A percentile compares a stretch with the other conserved stretches of the same genome.
Evolutionary conservation across 371 early-diverging fungal genomes (phyloP).

Genomic region (Rhizopus arrhizus): DNA sequence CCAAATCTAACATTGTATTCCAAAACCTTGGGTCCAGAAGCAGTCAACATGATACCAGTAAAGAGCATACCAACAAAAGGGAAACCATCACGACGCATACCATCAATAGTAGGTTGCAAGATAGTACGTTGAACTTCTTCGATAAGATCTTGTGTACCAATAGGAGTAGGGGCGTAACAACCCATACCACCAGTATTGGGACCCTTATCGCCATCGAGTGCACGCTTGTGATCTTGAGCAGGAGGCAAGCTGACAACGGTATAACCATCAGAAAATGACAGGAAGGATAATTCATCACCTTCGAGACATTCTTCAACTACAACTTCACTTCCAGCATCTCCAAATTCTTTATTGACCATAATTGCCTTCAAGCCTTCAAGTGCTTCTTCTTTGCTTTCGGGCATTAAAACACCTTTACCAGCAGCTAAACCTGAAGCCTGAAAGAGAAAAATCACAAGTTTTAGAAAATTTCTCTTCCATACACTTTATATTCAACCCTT

Average conservation of each 20-base stretch:
- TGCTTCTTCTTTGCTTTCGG: conserved; percentile 85
- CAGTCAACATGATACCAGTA: conserved; percentile 95
- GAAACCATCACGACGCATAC: conserved; percentile 92
- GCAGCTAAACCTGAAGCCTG: conserved; percentile 96
- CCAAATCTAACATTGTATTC: conserved; percentile 98
- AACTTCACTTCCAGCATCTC: conserved; percentile 87
- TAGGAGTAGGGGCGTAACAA: conserved; percentile 94
- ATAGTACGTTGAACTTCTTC: conserved; percentile 75
- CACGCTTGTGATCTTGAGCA: conserved; percentile 98
- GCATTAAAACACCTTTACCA: conserved; percentile 96
- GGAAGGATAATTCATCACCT: conserved; percentile 90
- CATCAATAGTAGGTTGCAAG: conserved; percentile 90
- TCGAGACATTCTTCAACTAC: conserved; percentile 94
- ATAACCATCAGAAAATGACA: conserved; percentile 96
- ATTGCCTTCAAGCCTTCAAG: conserved; percentile 80
- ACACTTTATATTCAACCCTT: background rate
- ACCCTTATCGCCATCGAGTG: conserved; percentile 89
- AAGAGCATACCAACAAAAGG: conserved; percentile 98
- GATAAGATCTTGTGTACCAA: conserved; percentile 79
- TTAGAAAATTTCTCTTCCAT: background rate
- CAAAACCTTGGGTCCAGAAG: conserved; percentile 86
- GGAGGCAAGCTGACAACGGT: conserved; percentile 86
- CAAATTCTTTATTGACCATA: conserved; percentile 90
- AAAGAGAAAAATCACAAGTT: background rate
- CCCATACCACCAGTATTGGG: conserved; percentile 99